phyloP scores from a whole-genome alignment of 148 eudicot species.

The Dianthus caryophyllus region DNA sequence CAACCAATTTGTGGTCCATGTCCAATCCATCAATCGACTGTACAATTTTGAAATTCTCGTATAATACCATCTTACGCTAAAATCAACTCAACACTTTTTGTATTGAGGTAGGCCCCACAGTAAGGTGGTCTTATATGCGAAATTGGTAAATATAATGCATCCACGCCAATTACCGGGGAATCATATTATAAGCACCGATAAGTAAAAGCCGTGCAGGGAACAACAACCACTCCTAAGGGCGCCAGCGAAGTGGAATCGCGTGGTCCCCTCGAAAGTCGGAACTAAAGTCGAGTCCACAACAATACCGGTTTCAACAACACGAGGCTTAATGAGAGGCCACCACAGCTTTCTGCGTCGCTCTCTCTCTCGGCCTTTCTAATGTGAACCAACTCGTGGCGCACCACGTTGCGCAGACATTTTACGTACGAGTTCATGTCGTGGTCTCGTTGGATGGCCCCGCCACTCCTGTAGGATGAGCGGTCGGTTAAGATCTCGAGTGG shows the following conservation, averaged over 20 bases:
- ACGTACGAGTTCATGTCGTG: constrained; percentile 82
- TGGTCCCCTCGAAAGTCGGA: constrained; percentile 20
- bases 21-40: constrained; percentile 5
- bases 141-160: neutral
- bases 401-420: constrained; percentile 51
- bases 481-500: constrained; percentile 89
- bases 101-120: neutral
- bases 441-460: constrained; percentile 69
- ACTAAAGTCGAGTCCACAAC: constrained; percentile 31
- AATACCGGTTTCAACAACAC: constrained; percentile 26
- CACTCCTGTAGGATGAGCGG: constrained; percentile 76
- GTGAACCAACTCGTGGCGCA: constrained; percentile 61
- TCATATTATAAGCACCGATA: constrained; percentile 40
- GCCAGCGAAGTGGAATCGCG: constrained; percentile 45
- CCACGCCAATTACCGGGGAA: constrained; percentile 20
- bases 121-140: neutral
- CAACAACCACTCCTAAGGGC: constrained; percentile 49
- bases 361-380: constrained; percentile 51
- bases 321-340: constrained; percentile 65
- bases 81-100: neutral
- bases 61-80: neutral
- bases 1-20: constrained; percentile 12
- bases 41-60: constrained; percentile 12
- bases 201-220: constrained; percentile 60
- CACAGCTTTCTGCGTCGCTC: constrained; percentile 47